Percentiles rank a stretch among this genome's conserved stretches.
Conservation (phyloP, 495 filamentous ascomycete genomes). For the Sordaria brevicollis region DNA sequence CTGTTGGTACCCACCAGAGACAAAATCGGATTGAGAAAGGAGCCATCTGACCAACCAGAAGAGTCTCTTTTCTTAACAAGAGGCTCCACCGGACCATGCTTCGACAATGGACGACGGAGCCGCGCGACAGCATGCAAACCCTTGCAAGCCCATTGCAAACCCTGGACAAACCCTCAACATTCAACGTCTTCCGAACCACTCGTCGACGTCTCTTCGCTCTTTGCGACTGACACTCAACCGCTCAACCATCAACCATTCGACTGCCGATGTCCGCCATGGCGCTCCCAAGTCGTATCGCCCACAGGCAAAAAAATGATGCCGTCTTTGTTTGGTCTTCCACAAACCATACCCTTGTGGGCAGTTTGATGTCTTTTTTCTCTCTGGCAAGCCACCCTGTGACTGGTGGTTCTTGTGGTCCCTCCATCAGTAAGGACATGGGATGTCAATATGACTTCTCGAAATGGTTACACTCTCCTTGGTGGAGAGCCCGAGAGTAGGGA, state of each 20-base stretch:
- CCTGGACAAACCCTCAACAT: neutral
- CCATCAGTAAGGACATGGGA: neutral
- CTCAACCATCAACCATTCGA: neutral
- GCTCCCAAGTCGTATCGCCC: neutral
- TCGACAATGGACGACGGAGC: neutral
- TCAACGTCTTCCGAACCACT: neutral
- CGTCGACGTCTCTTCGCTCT: neutral
- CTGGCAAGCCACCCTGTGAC: neutral
- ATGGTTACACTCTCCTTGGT: neutral
- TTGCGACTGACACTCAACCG: neutral
- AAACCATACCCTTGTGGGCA: neutral
- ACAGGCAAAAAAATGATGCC: neutral
- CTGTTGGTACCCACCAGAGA: neutral
- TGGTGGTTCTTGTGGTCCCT: neutral
- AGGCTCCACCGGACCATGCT: neutral
- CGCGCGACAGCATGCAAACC: neutral
- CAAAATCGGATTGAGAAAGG: neutral
- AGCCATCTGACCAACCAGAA: neutral
- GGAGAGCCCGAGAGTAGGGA: neutral
- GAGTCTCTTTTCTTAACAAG: neutral
- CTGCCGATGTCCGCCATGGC: neutral
- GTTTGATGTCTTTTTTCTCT: neutral
- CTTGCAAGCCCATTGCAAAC: neutral
- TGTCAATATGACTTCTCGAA: neutral
- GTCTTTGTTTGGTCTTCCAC: neutral